Base-by-base conservation (phyloP, 176 grass and related monocot genomes). In the Cenchrus purpureus region DNA sequence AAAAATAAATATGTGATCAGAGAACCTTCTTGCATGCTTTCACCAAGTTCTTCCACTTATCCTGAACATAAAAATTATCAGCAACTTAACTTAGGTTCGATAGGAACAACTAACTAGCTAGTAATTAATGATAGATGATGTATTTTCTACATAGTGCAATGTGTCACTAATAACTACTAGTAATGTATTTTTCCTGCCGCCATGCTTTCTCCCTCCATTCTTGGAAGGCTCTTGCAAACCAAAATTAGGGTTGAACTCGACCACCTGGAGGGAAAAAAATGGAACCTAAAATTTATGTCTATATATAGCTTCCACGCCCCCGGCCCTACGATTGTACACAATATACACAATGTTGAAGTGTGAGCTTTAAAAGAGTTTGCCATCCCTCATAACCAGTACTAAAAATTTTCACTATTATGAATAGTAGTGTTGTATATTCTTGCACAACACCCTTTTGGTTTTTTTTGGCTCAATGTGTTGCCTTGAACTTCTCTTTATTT, bases 81-180 rank as follows among this genome's bases (percentile, higher is more conserved):
- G 22, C 71, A 53, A 10, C 2, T 12, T 32, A 3, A 25, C 25
- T 2, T 3, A 72, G 4, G 5, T 28, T 71, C 6, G 43, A 49
- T 25, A 45, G 25, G 3, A 48, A 48, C 8, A 48, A 8, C 6
- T 3, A 71, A 11, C 2, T 71, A 71, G 14, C 9, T 25, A 48
- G 6, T 50, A 29, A 25, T 25, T 25, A 25, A 51, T 17, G 25
- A 25, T 25, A 25, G 25, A 53, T 74, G 12, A 6, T 31, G 44
- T 16, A 74, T 74, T 31, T 74, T 7, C 25, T 53, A 31, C 48
- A 74, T 74, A 52, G 71, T 74, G 71, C 71, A 74, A 74, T 74
- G 48, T 32, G 13, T 73, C 22, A 73, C 25, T 11, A 15, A 25
- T 25, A 51, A 73, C 46, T 50, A 25, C 25, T 25, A 25, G 25